These are phyloP conservation scores for Trichoderma harzianum DNA, from an alignment of 2,329 filamentous ascomycete species.

Conservation along the genomic window DNA sequence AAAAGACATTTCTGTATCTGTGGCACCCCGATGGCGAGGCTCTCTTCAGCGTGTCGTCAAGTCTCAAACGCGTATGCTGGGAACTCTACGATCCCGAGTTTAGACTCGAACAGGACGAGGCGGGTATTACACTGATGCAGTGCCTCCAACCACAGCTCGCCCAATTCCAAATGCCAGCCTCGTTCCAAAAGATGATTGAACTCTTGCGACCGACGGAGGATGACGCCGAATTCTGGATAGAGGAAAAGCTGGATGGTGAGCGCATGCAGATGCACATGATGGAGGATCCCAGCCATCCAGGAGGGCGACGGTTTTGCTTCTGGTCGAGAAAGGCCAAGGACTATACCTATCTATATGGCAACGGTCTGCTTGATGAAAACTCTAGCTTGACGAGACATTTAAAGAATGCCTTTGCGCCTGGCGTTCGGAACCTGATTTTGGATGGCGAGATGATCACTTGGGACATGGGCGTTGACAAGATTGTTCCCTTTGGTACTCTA, in stretches of 20 bases:
- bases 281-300: slow-evolving; percentile 62
- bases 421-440: slow-evolving; percentile 81
- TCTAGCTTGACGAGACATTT: slow-evolving; percentile 79
- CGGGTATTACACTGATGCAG: slow-evolving; percentile 78
- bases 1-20: slow-evolving; percentile 80
- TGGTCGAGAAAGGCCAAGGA: slow-evolving; percentile 97
- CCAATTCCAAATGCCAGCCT: slow-evolving; percentile 78
- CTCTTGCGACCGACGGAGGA: slow-evolving; percentile 63
- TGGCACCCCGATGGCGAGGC: slow-evolving; percentile 77
- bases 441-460: slow-evolving; percentile 99
- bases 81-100: slow-evolving; percentile 73
- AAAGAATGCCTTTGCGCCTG: slow-evolving; percentile 68
- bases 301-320: slow-evolving; percentile 74
- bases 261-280: slow-evolving; percentile 95
- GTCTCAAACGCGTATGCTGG: slow-evolving; percentile 88
- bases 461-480: slow-evolving; percentile 81
- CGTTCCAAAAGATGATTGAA: slow-evolving; percentile 74
- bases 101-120: slow-evolving; percentile 70
- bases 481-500: slow-evolving; percentile 85
- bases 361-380: slow-evolving; percentile 67
- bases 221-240: slow-evolving; percentile 85
- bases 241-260: slow-evolving; percentile 96
- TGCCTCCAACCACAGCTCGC: slow-evolving; percentile 96
- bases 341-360: slow-evolving; percentile 91
- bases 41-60: slow-evolving; percentile 87